Percentiles rank a stretch among this genome's conserved stretches.
Evolutionary conservation across 257 asterid species (phyloP).

Genomic region (Eucommia ulmoides): DNA sequence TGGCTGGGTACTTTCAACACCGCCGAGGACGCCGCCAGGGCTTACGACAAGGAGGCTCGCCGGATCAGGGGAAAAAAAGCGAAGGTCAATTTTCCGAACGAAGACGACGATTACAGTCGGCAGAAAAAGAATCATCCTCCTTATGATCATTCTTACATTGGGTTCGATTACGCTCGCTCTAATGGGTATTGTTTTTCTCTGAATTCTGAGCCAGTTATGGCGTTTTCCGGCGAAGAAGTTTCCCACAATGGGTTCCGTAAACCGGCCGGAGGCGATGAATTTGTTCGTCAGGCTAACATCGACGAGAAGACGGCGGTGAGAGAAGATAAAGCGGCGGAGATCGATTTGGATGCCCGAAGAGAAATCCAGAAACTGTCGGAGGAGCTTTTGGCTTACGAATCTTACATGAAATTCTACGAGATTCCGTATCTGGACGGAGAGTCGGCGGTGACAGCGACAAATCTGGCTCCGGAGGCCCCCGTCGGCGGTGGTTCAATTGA

Average conservation of each 20-base stretch:
- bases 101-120: conserved; percentile 9
- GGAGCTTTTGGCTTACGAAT: conserved; percentile 72
- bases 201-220: conserved; percentile 2
- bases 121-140: conserved; percentile 3
- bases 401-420: conserved; percentile 67
- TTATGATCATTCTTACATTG: not conserved
- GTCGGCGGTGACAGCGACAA: conserved; percentile 25
- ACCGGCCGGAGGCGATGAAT: not conserved
- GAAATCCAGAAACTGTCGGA: conserved; percentile 55
- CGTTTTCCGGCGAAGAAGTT: not conserved
- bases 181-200: too few relatives aligned
- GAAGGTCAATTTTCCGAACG: conserved; percentile 73
- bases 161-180: not conserved
- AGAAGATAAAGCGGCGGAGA: conserved; percentile 13
- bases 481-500: conserved; percentile 23
- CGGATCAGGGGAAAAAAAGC: conserved; percentile 79
- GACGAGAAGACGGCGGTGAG: not conserved
- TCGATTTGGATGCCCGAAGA: conserved; percentile 1
- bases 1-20: conserved; percentile 89
- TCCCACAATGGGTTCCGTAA: not conserved
- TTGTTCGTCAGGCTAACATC: not conserved
- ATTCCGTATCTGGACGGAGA: conserved; percentile 83
- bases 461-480: conserved; percentile 29
- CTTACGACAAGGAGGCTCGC: conserved; percentile 76
- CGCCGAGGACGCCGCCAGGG: conserved; percentile 88